These are phyloP conservation scores for Schizophyllum amplum DNA, from an alignment of 1,284 basidiomycete genomes.

Conservation along the genomic window DNA sequence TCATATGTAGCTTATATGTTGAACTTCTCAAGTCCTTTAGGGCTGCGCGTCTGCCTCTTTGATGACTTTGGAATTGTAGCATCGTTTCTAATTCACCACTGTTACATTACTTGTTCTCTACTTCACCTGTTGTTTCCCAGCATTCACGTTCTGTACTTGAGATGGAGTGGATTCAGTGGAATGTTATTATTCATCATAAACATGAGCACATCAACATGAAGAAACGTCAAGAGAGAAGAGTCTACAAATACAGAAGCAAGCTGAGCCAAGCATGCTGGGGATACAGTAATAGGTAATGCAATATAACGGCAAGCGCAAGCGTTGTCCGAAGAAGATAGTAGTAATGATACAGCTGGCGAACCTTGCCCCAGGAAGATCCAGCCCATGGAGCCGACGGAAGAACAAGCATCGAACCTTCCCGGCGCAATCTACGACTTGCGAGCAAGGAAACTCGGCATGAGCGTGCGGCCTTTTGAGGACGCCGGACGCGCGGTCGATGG, in stretches of 20 bases:
- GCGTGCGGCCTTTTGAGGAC: neutral
- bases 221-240: neutral
- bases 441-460: neutral
- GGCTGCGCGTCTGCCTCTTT: too few species aligned
- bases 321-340: neutral
- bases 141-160: too few species aligned
- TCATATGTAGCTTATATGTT: too few species aligned
- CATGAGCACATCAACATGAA: neutral
- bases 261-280: neutral
- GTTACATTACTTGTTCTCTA: too few species aligned
- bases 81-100: too few species aligned
- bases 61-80: too few species aligned
- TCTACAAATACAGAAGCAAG: neutral
- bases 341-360: too few species aligned
- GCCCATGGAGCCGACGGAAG: too few species aligned
- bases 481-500: neutral
- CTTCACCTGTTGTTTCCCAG: too few species aligned
- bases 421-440: neutral
- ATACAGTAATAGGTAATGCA: neutral
- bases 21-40: too few species aligned
- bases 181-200: neutral
- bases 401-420: too few species aligned
- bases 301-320: neutral
- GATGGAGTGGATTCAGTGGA: too few species aligned
- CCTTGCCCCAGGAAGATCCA: neutral